Percentiles rank a stretch among this genome's conserved stretches.
These are phyloP conservation scores for Phytophthora rubi DNA, from an alignment of 352 stramenopile species.

Conservation along the genomic window DNA sequence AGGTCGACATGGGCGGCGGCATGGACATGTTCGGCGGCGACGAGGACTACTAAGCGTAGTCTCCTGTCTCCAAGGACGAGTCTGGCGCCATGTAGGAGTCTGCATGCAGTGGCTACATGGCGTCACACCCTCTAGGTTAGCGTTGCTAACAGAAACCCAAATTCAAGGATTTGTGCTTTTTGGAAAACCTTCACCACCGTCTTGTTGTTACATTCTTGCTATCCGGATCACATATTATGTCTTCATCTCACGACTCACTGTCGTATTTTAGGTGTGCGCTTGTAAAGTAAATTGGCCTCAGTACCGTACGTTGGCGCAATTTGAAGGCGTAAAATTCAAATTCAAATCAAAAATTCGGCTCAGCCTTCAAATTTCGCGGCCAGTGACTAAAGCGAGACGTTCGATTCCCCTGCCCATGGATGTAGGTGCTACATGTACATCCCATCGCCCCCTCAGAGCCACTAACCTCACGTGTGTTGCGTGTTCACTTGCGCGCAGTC, in stretches of 20 bases:
- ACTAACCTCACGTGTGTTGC: background rate
- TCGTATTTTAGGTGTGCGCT: too few relatives aligned
- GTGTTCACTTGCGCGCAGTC: too few relatives aligned
- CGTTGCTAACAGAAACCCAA: slow-evolving; percentile 33
- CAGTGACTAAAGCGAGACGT: background rate
- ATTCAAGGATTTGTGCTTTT: slow-evolving; percentile 31
- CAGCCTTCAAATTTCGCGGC: slow-evolving; percentile 27
- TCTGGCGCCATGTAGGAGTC: too few relatives aligned
- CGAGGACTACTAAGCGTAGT: slow-evolving; percentile 80
- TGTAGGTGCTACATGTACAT: background rate
- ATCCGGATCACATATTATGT: too few relatives aligned
- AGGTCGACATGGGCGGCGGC: slow-evolving; percentile 82
- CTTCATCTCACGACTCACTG: background rate
- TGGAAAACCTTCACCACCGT: slow-evolving; percentile 14
- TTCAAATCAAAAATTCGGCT: slow-evolving; percentile 40
- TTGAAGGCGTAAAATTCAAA: slow-evolving; percentile 36
- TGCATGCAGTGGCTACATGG: too few relatives aligned
- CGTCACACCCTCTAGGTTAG: slow-evolving; percentile 16
- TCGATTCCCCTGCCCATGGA: slow-evolving; percentile 3
- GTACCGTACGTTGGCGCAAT: slow-evolving; percentile 22
- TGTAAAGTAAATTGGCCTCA: too few relatives aligned
- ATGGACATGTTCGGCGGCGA: slow-evolving; percentile 91
- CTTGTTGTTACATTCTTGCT: background rate
- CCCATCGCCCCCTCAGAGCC: background rate
- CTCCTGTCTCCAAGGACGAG: slow-evolving; percentile 14